A percentile compares a stretch with the other conserved stretches of the same genome.
These are phyloP conservation scores for Leccinum fibrillosum DNA, from an alignment of 768 basidiomycete species.

Conservation along the genomic window DNA sequence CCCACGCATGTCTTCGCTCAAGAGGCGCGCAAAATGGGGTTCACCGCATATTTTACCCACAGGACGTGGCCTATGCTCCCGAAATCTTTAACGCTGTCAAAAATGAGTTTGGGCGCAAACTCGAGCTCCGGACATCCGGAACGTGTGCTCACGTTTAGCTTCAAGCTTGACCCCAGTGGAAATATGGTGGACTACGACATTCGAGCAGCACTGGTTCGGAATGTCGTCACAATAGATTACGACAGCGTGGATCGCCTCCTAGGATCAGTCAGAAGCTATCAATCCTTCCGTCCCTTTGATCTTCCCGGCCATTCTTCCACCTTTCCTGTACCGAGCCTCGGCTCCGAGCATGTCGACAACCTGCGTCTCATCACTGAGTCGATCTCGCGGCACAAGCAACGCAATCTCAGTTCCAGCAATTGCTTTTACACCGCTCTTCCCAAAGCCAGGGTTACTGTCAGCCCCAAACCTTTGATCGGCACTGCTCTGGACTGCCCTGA, in stretches of 20 bases:
- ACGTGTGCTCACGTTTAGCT: constrained; percentile 77
- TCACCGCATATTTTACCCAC: constrained; percentile 65
- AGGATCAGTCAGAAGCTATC: constrained; percentile 20
- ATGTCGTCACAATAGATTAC: constrained; percentile 65
- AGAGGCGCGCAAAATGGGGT: constrained; percentile 48
- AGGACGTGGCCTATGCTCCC: constrained; percentile 75
- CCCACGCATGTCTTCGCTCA: constrained; percentile 62
- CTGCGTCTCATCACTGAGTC: constrained; percentile 32
- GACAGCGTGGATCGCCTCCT: constrained; percentile 57
- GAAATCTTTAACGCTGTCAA: constrained; percentile 43
- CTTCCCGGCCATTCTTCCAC: not conserved
- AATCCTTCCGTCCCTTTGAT: constrained; percentile 23
- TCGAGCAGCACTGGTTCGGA: constrained; percentile 68
- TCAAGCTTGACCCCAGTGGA: constrained; percentile 57
- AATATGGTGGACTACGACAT: constrained; percentile 69
- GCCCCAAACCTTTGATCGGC: constrained; percentile 31
- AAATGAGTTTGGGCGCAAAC: constrained; percentile 46
- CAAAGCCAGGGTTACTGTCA: constrained; percentile 25
- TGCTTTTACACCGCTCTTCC: constrained; percentile 27
- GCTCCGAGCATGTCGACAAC: constrained; percentile 21
- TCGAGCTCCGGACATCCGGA: constrained; percentile 37
- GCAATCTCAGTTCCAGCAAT: constrained; percentile 19
- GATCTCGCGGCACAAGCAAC: constrained; percentile 23
- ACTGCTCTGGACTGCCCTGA: constrained; percentile 27
- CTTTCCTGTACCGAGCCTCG: constrained; percentile 5